A percentile compares a stretch with the other conserved stretches of the same genome.
Conservation (phyloP, 2,329 filamentous ascomycete species). For the Aspergillus proliferans region DNA sequence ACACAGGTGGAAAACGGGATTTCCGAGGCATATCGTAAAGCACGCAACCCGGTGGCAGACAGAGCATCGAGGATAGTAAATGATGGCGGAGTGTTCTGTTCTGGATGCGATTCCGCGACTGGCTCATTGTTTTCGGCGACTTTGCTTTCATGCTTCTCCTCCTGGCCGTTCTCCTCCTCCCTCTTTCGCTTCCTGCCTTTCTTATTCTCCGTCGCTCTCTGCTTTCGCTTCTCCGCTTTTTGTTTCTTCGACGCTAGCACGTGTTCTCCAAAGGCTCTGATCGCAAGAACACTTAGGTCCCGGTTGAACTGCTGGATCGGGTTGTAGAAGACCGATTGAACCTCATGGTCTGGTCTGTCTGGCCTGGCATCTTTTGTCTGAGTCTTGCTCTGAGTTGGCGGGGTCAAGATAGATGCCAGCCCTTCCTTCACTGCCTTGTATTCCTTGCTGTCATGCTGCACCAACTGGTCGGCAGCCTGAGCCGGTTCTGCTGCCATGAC, state of each 20-base stretch:
- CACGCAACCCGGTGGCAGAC: constrained; percentile 86
- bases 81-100: constrained; percentile 32
- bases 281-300: constrained; percentile 85
- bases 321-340: constrained; percentile 90
- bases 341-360: constrained; percentile 50
- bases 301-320: constrained; percentile 99
- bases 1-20: constrained; percentile 76
- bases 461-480: constrained; percentile 16
- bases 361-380: constrained; percentile 31
- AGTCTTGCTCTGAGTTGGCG: constrained; percentile 44
- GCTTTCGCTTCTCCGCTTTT: constrained; percentile 37
- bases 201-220: constrained; percentile 27
- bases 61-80: constrained; percentile 93
- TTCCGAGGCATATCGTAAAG: constrained; percentile 85
- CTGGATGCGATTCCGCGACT: constrained; percentile 11
- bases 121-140: constrained; percentile 9
- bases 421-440: constrained; percentile 62
- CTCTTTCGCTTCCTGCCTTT: constrained; percentile 36
- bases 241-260: constrained; percentile 48
- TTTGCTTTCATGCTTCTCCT: constrained; percentile 10
- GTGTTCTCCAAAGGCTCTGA: constrained; percentile 79
- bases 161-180: constrained; percentile 10
- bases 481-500: constrained; percentile 16
- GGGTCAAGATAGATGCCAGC: constrained; percentile 61
- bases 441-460: constrained; percentile 45